A percentile compares a stretch with the other conserved stretches of the same genome.
These are phyloP conservation scores for Mallotus nudiflorus DNA, from an alignment of 345 rosid genomes.

Conservation along the genomic window DNA sequence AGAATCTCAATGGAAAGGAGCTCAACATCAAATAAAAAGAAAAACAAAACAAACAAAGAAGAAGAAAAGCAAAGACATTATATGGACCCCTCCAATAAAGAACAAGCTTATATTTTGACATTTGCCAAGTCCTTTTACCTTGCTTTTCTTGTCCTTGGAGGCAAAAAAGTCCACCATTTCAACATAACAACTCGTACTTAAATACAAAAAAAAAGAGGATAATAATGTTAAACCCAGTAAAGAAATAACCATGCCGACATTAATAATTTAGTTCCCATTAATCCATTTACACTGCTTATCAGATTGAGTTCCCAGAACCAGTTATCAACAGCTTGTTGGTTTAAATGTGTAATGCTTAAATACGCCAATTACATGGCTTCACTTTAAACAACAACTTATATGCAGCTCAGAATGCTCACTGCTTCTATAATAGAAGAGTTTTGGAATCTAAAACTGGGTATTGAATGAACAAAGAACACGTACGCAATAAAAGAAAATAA, in stretches of 20 bases:
- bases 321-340: not conserved
- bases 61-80: conserved; percentile 24
- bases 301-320: conserved; percentile 5
- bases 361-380: not conserved
- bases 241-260: not conserved
- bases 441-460: not conserved
- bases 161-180: conserved; percentile 27
- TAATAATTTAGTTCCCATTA: conserved; percentile 21
- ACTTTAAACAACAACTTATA: conserved; percentile 1
- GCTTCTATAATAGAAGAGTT: not conserved
- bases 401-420: not conserved
- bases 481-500: not conserved
- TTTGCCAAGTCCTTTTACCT: conserved; percentile 22
- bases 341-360: not conserved
- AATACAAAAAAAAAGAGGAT: conserved; percentile 18
- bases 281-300: conserved; percentile 2
- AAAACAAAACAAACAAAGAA: conserved; percentile 17
- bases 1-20: conserved; percentile 29
- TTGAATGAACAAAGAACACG: not conserved
- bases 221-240: conserved; percentile 3
- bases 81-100: conserved; percentile 38
- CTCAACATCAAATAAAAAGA: conserved; percentile 18
- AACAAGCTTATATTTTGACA: conserved; percentile 47
- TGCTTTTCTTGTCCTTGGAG: conserved; percentile 24
- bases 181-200: conserved; percentile 19